Evolutionary conservation across 2,329 filamentous ascomycete genomes (phyloP), one percentile per base, ranked within the genome.

Genomic region (Colletotrichum musicola): DNA sequence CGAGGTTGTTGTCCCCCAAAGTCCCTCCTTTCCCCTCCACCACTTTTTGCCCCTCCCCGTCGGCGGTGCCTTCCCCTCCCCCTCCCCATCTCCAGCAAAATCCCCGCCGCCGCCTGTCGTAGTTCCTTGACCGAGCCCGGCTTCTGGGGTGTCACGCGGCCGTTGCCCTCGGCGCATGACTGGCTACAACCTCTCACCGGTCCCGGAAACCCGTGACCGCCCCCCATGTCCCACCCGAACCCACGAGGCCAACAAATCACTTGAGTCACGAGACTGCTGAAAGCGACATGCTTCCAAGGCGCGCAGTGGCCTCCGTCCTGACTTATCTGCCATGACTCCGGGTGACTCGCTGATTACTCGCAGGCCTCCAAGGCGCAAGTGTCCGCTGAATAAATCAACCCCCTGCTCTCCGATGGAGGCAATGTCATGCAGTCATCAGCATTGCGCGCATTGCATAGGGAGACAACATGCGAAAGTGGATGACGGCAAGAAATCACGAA

Each of bases 121-220:
- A 30, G 55, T 64, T 49, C 62, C 54, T 35, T 64, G 61, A 64
- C 65, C 65, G 65, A 65, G 55, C 55, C 65, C 65, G 65, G 62
- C 35, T 35, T 60, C 62, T 64, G 64, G 42, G 57, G 47, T 65
- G 65, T 68, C 65, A 68, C 62, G 65, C 62, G 65, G 65, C 62
- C 62, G 55, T 44, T 35, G 49, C 54, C 55, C 55, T 44, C 65
- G 65, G 61, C 62, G 65, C 65, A 68, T 68, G 65, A 68, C 62
- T 68, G 62, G 62, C 65, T 55, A 57, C 50, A 25, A 18, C 62
- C 54, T 65, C 44, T 68, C 65, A 68, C 65, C 65, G 65, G 65
- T 68, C 55, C 65, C 65, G 54, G 61, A 64, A 59, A 30, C 54
- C 59, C 59, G 47, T 62, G 59, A 62, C 35, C 18, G 38, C 49